Conservation (phyloP, 1,139 yeast genomes). For the Suhomyces panamericanus region DNA sequence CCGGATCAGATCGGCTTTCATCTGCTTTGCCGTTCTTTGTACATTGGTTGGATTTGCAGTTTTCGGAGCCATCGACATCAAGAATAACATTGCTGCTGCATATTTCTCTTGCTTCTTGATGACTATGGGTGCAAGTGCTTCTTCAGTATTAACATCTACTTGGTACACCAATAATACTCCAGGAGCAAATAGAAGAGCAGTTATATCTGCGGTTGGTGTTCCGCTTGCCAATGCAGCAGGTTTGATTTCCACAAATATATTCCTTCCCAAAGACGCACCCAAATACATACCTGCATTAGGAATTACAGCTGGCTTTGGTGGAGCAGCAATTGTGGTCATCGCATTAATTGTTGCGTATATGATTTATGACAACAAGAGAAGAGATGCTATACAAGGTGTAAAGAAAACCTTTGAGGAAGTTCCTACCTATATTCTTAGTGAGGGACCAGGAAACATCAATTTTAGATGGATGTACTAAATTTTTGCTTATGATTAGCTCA, state of each 20-base stretch:
- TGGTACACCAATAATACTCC: constrained; percentile 56
- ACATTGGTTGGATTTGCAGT: constrained; percentile 48
- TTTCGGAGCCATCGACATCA: constrained; percentile 45
- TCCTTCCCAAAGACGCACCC: constrained; percentile 32
- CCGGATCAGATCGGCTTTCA: constrained; percentile 33
- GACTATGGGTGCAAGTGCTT: constrained; percentile 36
- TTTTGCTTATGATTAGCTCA: not conserved
- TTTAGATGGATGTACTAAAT: constrained; percentile 49
- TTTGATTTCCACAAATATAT: constrained; percentile 32
- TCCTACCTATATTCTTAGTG: constrained; percentile 43
- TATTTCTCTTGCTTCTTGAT: constrained; percentile 38
- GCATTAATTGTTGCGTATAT: constrained; percentile 27
- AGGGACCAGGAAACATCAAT: constrained; percentile 47
- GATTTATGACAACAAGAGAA: constrained; percentile 41
- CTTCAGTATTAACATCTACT: constrained; percentile 45
- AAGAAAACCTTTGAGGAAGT: constrained; percentile 42
- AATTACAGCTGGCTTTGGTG: constrained; percentile 37
- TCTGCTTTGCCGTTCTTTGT: constrained; percentile 35
- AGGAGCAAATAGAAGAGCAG: constrained; percentile 37
- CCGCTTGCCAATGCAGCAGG: constrained; percentile 38
- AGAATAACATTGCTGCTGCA: constrained; percentile 39
- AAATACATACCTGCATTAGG: constrained; percentile 33
- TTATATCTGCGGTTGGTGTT: constrained; percentile 31
- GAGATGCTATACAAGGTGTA: constrained; percentile 45
- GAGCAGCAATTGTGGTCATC: constrained; percentile 29